Base-by-base conservation (phyloP, 2,329 filamentous ascomycete genomes). In the Diaporthe ampelina region DNA sequence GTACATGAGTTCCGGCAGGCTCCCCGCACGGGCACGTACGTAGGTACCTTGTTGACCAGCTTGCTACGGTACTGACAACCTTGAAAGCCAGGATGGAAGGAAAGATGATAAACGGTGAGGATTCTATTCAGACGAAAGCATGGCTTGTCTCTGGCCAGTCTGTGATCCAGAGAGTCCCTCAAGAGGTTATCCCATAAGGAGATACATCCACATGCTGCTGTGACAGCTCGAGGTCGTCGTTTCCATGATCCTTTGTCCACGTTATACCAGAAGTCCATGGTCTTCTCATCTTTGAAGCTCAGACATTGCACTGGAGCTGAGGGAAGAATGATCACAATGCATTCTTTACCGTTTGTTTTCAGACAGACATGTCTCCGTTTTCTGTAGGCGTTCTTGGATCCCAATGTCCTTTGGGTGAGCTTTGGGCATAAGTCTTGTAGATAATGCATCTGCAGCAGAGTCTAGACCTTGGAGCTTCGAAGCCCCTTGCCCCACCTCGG, bases 401-500 rank as follows among this genome's bases (percentile, higher is more conserved):
- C 11, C 37, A 40, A 11, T 40, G 37, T 13, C 15, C 19, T 19
- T n/a, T 7, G 19, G 19, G 1, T 26, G n/a, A 26, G 15, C n/a
- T 50, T 24, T 13, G 48, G 48, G 40, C 40, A 1, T 15, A 43
- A 17, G 40, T 43, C 40, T 43, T 19, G 40, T 43, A 17, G 5
- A 43, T 48, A 4, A 21, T 48, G 29, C 56, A n/a, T 58, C 56
- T n/a, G 21, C 19, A 35, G 40, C 40, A 43, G 6, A 13, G 40
- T 19, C 32, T 4, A 58, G 35, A 26, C 4, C n/a, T 15, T 13
- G 13, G 40, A 63, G 59, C 59, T 48, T 7, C 37, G 21, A 32
- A 19, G 17, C 26, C 11, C 59, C 59, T 48, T 26, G 21, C 48
- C 48, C 63, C 45, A 68, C 63, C 48, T 68, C 48, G 26, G 32